Conservation (phyloP, 2,329 filamentous ascomycete genomes). For the Calonectria crousiana region DNA sequence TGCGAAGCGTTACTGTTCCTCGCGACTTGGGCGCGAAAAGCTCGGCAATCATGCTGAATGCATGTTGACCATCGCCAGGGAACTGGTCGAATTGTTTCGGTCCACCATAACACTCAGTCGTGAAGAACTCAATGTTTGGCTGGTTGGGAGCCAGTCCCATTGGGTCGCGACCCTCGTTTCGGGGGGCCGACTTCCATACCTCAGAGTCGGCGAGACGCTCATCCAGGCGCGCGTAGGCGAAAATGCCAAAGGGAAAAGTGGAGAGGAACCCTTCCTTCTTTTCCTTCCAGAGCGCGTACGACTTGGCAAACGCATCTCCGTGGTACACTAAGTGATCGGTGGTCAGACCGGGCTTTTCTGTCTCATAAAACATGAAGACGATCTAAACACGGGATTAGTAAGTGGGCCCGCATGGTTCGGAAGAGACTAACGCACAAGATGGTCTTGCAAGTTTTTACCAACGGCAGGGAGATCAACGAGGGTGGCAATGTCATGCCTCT, state of each 20-base stretch:
- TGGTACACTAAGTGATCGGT: slow-evolving; percentile 68
- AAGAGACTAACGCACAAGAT: slow-evolving; percentile 38
- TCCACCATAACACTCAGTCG: slow-evolving; percentile 71
- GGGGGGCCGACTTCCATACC: slow-evolving; percentile 65
- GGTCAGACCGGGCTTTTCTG: slow-evolving; percentile 63
- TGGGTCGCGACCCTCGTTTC: slow-evolving; percentile 66
- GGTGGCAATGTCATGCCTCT: slow-evolving; percentile 55
- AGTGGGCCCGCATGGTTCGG: neutral
- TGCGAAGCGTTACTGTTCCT: slow-evolving; percentile 65
- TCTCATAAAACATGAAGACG: slow-evolving; percentile 72
- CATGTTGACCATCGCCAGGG: slow-evolving; percentile 64
- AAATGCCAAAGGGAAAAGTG: slow-evolving; percentile 72
- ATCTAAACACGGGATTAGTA: slow-evolving; percentile 49
- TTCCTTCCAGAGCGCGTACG: slow-evolving; percentile 68
- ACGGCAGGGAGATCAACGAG: slow-evolving; percentile 60
- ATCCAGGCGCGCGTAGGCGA: slow-evolving; percentile 72
- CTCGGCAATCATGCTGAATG: slow-evolving; percentile 69
- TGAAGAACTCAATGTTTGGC: slow-evolving; percentile 73
- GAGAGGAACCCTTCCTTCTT: slow-evolving; percentile 70
- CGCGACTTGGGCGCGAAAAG: slow-evolving; percentile 69
- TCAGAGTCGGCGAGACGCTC: slow-evolving; percentile 66
- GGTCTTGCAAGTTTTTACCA: slow-evolving; percentile 64
- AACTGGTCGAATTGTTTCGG: slow-evolving; percentile 68
- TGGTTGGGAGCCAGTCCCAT: slow-evolving; percentile 70
- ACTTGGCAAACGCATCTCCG: slow-evolving; percentile 61